Conservation (phyloP, 805 yeast genomes). For the Scheffersomyces ergatensis region DNA sequence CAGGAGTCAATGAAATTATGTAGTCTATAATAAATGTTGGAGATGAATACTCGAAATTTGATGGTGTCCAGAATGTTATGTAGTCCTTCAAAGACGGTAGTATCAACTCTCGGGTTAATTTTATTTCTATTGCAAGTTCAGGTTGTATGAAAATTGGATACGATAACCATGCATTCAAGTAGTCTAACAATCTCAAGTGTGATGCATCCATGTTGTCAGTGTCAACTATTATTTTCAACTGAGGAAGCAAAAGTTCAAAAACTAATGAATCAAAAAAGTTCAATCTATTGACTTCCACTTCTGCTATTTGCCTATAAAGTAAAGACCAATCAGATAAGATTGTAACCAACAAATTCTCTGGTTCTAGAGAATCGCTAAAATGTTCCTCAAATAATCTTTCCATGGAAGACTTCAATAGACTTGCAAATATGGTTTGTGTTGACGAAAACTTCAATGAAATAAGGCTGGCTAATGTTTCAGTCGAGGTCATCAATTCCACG, state of each 20-base stretch:
- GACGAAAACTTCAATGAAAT: not conserved
- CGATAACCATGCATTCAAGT: conserved; percentile 13
- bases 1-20: conserved; percentile 11
- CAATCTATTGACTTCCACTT: not conserved
- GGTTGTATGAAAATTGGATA: conserved; percentile 12
- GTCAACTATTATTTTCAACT: not conserved
- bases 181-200: not conserved
- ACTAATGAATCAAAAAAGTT: conserved; percentile 19
- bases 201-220: not conserved
- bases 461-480: not conserved
- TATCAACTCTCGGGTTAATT: conserved; percentile 14
- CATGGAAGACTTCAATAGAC: conserved; percentile 4
- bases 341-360: conserved; percentile 3
- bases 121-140: conserved; percentile 8
- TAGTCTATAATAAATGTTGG: conserved; percentile 19
- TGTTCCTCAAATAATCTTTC: conserved; percentile 8
- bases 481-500: not conserved
- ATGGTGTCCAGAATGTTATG: conserved; percentile 16
- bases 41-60: conserved; percentile 1
- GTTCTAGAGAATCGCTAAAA: conserved; percentile 2
- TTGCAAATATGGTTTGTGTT: conserved; percentile 8
- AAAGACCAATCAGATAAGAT: conserved; percentile 13
- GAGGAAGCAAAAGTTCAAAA: conserved; percentile 1
- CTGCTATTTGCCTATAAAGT: conserved; percentile 9
- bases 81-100: conserved; percentile 13